These are phyloP conservation scores for Mariannaea sp. DNA, from an alignment of 2,329 filamentous ascomycete genomes.

Conservation along the genomic window DNA sequence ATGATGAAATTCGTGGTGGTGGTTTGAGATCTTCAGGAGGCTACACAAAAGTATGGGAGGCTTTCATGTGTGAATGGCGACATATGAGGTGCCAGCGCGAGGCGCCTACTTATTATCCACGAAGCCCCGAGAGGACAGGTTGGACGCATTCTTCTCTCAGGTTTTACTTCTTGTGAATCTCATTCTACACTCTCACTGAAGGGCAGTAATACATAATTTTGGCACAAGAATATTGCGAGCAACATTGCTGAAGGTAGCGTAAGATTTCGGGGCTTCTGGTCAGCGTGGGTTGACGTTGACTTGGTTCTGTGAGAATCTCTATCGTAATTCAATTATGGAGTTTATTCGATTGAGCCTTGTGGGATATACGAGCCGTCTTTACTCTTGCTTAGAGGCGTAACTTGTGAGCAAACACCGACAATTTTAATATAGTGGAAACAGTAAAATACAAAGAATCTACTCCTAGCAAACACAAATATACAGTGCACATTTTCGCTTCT, in stretches of 20 bases:
- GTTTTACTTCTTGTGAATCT: conserved; percentile 30
- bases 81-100: conserved; percentile 15
- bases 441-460: too few relatives aligned
- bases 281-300: too few relatives aligned
- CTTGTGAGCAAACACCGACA: too few relatives aligned
- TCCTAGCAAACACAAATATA: too few relatives aligned
- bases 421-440: too few relatives aligned
- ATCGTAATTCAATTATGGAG: too few relatives aligned
- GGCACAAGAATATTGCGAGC: conserved; percentile 3
- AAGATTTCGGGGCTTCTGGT: too few relatives aligned
- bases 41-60: conserved; percentile 20
- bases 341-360: too few relatives aligned
- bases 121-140: conserved; percentile 28
- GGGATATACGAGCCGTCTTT: too few relatives aligned
- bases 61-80: conserved; percentile 17
- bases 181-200: conserved; percentile 41
- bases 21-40: conserved; percentile 29
- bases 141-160: conserved; percentile 29
- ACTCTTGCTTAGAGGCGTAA: too few relatives aligned
- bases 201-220: conserved; percentile 41
- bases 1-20: conserved; percentile 37
- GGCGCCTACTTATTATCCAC: conserved; percentile 8
- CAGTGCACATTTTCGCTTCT: too few relatives aligned
- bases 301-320: too few relatives aligned
- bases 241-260: not conserved